Evolutionary conservation across 805 yeast species (phyloP), one percentile per base, ranked within the genome.

Genomic region (Lipomyces sp.): DNA sequence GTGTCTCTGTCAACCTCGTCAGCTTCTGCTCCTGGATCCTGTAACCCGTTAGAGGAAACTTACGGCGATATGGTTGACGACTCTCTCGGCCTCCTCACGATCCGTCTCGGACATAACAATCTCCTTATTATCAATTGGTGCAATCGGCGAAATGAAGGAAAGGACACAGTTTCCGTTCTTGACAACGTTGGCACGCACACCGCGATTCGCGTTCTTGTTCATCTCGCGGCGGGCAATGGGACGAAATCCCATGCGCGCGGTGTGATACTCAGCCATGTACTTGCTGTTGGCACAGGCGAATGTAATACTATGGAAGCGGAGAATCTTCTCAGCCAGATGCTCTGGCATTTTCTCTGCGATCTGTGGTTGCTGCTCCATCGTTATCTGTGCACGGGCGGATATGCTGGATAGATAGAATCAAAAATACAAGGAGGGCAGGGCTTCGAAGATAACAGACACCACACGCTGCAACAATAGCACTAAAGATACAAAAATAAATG

Each of bases 181-280:
- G 7, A 91, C 81, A 0, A 89, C 96, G 68, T 87, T 87, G 1
- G 62, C 48, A 11, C 37, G 29, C 5, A 64, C 59, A 4, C 53
- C 63, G 32, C 67, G 67, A 45, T 62, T 60, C 4, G 88, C 84
- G 0, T 89, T 90, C 1, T 88, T 88, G 73, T 89, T 95, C 56
- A 91, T 80, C 4, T 92, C 92, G 65, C 77, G 81, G 71, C 82
- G 84, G 1, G 92, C 95, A 50, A 87, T 75, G 48, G 82, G 84
- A 29, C 78, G 70, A 75, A 91, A 91, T 0, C 96, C 96, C 77
- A 86, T 83, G 5, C 83, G 77, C 15, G 80, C 73, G 56, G 84
- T 81, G 65, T 87, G 84, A 73, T 82, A 84, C 30, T 77, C 74
- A 0, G 96, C 87, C 56, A 56, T 33, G n/a, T 57, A 53, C 53